Conservation (phyloP, 208 protist genomes). For the Balamuthia mandrillaris region DNA sequence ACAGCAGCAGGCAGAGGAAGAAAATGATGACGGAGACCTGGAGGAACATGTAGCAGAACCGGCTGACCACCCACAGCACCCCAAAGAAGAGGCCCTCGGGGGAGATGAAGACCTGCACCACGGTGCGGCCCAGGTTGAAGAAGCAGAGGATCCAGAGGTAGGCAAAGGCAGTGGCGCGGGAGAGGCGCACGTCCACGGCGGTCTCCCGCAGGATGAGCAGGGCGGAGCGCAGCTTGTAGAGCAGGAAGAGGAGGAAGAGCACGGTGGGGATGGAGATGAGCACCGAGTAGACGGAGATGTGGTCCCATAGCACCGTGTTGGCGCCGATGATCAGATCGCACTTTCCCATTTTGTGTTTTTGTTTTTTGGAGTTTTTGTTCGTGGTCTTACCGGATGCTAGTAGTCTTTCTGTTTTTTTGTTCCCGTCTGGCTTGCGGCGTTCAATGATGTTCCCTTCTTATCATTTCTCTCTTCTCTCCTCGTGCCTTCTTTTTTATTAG, state of each 20-base stretch:
- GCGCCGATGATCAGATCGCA: no score
- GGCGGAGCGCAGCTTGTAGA: slow-evolving; percentile 16
- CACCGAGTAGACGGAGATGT: background rate
- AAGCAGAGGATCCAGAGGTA: slow-evolving; percentile 7
- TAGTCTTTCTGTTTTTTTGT: no score
- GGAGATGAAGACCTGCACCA: slow-evolving; percentile 1
- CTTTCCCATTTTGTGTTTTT: no score
- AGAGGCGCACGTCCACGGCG: background rate
- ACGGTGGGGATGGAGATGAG: background rate
- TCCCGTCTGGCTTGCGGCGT: no score
- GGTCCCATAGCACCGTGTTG: background rate
- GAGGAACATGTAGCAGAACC: slow-evolving; percentile 3
- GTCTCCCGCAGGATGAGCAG: background rate
- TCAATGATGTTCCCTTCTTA: no score
- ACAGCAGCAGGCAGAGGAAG: background rate
- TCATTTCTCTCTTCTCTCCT: no score
- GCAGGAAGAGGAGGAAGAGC: slow-evolving; percentile 19
- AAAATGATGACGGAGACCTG: background rate
- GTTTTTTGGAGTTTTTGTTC: no score
- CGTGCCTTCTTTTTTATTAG: no score
- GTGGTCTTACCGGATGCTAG: no score
- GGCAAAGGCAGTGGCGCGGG: background rate
- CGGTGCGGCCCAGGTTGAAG: background rate
- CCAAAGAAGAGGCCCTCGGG: background rate
- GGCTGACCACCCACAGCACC: background rate